Evolutionary conservation across 2,329 filamentous ascomycete species (phyloP).

Genomic region (Rosellinia necatrix): DNA sequence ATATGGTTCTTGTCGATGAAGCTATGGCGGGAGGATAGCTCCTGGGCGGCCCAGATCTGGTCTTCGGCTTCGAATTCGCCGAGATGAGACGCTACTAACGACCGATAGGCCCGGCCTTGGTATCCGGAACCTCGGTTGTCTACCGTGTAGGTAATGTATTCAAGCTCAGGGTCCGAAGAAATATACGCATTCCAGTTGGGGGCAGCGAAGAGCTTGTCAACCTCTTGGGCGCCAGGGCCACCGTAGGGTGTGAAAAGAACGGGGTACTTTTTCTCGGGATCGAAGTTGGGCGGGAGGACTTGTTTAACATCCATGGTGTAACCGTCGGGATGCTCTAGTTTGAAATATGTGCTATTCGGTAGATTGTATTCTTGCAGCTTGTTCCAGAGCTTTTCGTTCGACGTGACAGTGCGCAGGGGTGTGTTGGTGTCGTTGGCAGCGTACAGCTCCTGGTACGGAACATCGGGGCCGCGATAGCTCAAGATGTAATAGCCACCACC

Average conservation of each 20-base stretch:
- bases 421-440: constrained; percentile 55
- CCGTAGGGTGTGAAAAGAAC: constrained; percentile 71
- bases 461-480: constrained; percentile 66
- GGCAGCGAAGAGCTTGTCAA: constrained; percentile 59
- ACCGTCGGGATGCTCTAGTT: constrained; percentile 64
- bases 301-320: constrained; percentile 68
- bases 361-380: constrained; percentile 64
- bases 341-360: constrained; percentile 67
- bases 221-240: constrained; percentile 66
- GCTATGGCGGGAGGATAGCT: constrained; percentile 53
- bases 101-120: constrained; percentile 67
- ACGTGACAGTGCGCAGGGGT: constrained; percentile 62
- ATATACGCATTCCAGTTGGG: constrained; percentile 67
- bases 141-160: constrained; percentile 70
- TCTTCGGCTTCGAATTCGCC: constrained; percentile 68
- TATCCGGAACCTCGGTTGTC: constrained; percentile 71
- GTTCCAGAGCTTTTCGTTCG: constrained; percentile 61
- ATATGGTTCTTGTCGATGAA: constrained; percentile 65
- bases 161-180: constrained; percentile 67
- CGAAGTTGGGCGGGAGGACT: constrained; percentile 67
- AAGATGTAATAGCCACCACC: constrained; percentile 68
- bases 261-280: constrained; percentile 66
- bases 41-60: constrained; percentile 68
- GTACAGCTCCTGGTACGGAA: constrained; percentile 72
- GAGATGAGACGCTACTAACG: constrained; percentile 60